Conservation (phyloP, 2,329 filamentous ascomycete species). For the Aspergillus ibericus region DNA sequence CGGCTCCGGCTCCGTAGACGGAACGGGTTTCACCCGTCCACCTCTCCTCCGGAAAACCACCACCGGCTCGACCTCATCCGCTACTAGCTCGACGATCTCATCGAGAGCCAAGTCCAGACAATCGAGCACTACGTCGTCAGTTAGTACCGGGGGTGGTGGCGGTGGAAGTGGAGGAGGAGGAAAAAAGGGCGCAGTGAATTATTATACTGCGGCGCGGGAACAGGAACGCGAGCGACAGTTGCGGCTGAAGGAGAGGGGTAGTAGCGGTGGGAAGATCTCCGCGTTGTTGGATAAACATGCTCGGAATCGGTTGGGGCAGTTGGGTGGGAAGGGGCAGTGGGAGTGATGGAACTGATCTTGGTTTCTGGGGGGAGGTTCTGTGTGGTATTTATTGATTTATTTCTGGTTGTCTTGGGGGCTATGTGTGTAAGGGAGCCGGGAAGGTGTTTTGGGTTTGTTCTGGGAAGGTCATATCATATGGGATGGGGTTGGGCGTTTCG, state of each 20-base stretch:
- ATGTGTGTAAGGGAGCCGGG: not conserved
- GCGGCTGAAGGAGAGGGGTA: conserved; percentile 52
- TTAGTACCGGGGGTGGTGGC: not conserved
- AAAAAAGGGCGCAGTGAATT: conserved; percentile 63
- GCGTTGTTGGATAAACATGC: conserved; percentile 43
- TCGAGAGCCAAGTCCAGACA: conserved; percentile 19
- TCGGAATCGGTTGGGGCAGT: conserved; percentile 37
- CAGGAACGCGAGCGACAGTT: conserved; percentile 59
- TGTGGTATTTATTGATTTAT: not conserved
- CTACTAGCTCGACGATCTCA: not conserved
- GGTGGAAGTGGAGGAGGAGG: conserved; percentile 13
- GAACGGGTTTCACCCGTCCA: conserved; percentile 37
- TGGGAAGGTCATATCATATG: not conserved
- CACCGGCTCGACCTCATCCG: conserved; percentile 30
- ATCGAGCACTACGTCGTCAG: not conserved
- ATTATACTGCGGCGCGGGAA: conserved; percentile 56
- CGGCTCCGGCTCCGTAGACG: conserved; percentile 12
- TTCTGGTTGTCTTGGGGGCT: not conserved
- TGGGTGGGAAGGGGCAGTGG: conserved; percentile 41
- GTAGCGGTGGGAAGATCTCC: conserved; percentile 32
- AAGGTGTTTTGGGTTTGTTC: not conserved
- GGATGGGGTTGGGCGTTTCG: too few species aligned
- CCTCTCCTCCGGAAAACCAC: conserved; percentile 33
- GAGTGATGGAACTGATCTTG: conserved; percentile 30
- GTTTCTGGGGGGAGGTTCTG: too few species aligned